Evolutionary conservation across 2,329 filamentous ascomycete species (phyloP).

Genomic region (Aspergillus carbonarius): DNA sequence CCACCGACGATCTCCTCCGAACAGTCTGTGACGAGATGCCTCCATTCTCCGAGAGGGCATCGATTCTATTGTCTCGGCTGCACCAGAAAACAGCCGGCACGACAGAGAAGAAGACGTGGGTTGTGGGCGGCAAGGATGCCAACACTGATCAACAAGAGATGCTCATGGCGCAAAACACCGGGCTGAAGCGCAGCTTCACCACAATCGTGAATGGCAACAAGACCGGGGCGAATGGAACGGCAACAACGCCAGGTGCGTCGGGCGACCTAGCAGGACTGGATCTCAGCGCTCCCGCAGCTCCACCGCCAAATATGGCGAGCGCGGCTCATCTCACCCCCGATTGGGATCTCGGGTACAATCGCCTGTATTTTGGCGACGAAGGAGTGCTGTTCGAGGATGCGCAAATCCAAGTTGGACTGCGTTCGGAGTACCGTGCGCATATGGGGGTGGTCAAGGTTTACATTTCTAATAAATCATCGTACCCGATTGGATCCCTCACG

Average conservation of each 20-base stretch:
- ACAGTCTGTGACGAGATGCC: conserved; percentile 99
- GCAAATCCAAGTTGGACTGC: conserved; percentile 86
- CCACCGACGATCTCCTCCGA: conserved; percentile 84
- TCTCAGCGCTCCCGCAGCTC: conserved; percentile 61
- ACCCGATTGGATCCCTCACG: conserved; percentile 84
- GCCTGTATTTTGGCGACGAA: conserved; percentile 74
- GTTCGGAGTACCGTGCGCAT: conserved; percentile 92
- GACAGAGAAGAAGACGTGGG: conserved; percentile 94
- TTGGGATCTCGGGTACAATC: conserved; percentile 88
- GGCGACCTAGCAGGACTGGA: conserved; percentile 81
- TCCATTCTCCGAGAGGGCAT: conserved; percentile 91
- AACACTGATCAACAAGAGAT: conserved; percentile 80
- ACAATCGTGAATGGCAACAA: conserved; percentile 48
- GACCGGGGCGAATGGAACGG: conserved; percentile 35
- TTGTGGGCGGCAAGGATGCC: conserved; percentile 94
- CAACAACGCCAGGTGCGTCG: conserved; percentile 45
- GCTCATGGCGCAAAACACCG: conserved; percentile 74
- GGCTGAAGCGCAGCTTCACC: conserved; percentile 82
- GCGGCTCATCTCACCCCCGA: conserved; percentile 90
- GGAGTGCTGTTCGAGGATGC: conserved; percentile 93
- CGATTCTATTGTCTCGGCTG: conserved; percentile 83
- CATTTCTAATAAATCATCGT: conserved; percentile 90
- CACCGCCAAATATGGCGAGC: conserved; percentile 80
- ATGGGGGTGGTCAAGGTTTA: conserved; percentile 95
- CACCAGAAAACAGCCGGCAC: conserved; percentile 93